These are phyloP conservation scores for Globisporangium rhizosaccharum DNA, from an alignment of 352 stramenopile genomes.

Conservation along the genomic window DNA sequence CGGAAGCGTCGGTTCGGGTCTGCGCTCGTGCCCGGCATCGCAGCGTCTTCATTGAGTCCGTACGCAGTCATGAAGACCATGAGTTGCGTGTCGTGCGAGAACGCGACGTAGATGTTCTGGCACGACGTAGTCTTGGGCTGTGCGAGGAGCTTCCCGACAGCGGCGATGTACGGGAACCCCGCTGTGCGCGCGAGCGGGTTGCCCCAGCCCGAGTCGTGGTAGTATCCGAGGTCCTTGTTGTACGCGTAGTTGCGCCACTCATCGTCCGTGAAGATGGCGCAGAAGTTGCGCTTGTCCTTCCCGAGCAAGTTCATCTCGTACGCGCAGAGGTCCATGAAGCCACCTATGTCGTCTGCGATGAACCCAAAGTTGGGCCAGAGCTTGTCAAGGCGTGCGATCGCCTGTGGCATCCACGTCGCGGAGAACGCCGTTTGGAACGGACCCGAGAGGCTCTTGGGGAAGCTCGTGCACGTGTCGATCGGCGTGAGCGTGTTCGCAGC, in stretches of 20 bases:
- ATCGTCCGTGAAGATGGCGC: slow-evolving; percentile 44
- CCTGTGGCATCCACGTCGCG: slow-evolving; percentile 5
- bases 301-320: slow-evolving; percentile 46
- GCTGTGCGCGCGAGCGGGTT: slow-evolving; percentile 36
- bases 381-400: slow-evolving; percentile 23
- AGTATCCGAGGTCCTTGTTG: slow-evolving; percentile 50
- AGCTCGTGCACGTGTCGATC: slow-evolving; percentile 46
- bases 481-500: slow-evolving; percentile 48
- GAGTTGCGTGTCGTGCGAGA: slow-evolving; percentile 56
- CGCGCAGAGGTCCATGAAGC: slow-evolving; percentile 55
- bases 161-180: slow-evolving; percentile 36
- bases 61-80: slow-evolving; percentile 39
- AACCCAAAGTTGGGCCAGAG: slow-evolving; percentile 37
- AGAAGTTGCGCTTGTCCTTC: slow-evolving; percentile 37
- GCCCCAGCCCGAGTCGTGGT: slow-evolving; percentile 44
- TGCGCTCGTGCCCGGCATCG: slow-evolving; percentile 29
- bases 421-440: slow-evolving; percentile 8
- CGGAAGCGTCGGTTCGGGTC: slow-evolving; percentile 32
- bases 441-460: slow-evolving; percentile 28
- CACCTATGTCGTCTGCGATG: slow-evolving; percentile 25
- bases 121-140: slow-evolving; percentile 37
- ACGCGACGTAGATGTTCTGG: slow-evolving; percentile 47
- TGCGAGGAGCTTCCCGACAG: slow-evolving; percentile 34
- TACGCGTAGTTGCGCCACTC: slow-evolving; percentile 51
- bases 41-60: slow-evolving; percentile 37